Base-by-base conservation (phyloP, 192 early-diverging fungal species). In the Chytriomyces confervae region DNA sequence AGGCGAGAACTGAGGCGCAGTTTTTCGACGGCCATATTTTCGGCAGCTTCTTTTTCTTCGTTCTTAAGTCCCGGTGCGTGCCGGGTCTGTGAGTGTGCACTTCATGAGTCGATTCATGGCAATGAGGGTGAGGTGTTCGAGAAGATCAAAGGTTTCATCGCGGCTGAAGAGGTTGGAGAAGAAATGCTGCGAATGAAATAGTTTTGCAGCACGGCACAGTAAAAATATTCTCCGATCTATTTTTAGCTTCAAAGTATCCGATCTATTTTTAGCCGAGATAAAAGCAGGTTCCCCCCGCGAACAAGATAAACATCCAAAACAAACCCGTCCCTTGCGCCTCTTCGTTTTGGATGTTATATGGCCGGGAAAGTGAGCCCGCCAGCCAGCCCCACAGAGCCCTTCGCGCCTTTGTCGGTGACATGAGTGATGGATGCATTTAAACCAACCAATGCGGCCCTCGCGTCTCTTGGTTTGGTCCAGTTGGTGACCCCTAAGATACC, bases 151-250 rank as follows among this genome's bases (percentile, higher is more conserved):
- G 6, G 95, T 95, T 89, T 99, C 96, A 82, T 99, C 96, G 36
- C 98, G 89, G 63, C 94, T 93, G 83, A 99, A 98, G 63, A 99
- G 86, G 77, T 98, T 99, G 11, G 95, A 93, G 71, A 99, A 95
- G 65, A 93, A 83, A 83, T 95, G 91, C 92, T 93, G 67, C 48
- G 61, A 7, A 50, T 57, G n/a, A 51, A 44, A 61, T 78, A 72
- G 66, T 65, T 76, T 29, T 36, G 44, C 16, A n/a, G 57, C 10
- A 44, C 66, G 53, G 67, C 18, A 72, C 36, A n/a, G 49, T 9
- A 46, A 84, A 93, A 93, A 87, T 94, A 91, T 84, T 82, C 78
- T 81, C 85, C 86, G 79, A 95, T 94, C 79, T 91, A 94, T 10
- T 92, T 93, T 23, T 91, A 85, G 16, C 98, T 91, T 77, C 91